Percentiles rank a stretch among this genome's conserved stretches.
Evolutionary conservation across 2,329 filamentous ascomycete genomes (phyloP).

Genomic region (Didymella pinodella): DNA sequence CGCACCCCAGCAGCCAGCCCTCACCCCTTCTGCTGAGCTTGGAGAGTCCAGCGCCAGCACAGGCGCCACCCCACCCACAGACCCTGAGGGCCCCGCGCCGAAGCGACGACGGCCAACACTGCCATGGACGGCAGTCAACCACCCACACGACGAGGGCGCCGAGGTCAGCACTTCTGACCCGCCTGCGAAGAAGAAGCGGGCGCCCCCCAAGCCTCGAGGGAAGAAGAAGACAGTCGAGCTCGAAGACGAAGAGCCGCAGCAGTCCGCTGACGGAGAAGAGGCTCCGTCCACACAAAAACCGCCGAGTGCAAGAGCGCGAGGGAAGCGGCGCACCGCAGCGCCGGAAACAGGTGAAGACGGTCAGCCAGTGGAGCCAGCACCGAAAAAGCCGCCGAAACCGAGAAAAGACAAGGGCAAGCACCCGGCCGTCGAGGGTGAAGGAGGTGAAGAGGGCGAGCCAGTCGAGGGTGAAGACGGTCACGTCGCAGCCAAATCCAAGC

Average conservation of each 20-base stretch:
- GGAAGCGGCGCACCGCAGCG: conserved; percentile 29
- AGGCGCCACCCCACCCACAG: neutral
- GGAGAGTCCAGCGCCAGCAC: neutral
- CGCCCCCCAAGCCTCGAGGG: conserved; percentile 24
- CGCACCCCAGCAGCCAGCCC: neutral
- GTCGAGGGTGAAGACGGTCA: neutral
- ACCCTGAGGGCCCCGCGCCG: conserved; percentile 12
- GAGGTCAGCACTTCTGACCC: conserved; percentile 18
- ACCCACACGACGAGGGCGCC: conserved; percentile 24
- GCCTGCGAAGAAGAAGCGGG: conserved; percentile 24
- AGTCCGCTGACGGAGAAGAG: conserved; percentile 25
- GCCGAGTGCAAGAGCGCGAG: conserved; percentile 27
- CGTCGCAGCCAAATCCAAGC: conserved; percentile 24
- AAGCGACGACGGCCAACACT: conserved; percentile 19
- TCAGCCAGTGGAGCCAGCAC: conserved; percentile 20
- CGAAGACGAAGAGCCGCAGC: conserved; percentile 11
- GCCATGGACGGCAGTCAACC: conserved; percentile 46
- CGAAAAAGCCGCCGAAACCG: conserved; percentile 43
- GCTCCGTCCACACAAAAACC: conserved; percentile 21
- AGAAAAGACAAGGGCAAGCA: conserved; percentile 36
- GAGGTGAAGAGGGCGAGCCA: conserved; percentile 21
- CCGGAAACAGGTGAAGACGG: conserved; percentile 22
- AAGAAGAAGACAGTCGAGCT: conserved; percentile 13
- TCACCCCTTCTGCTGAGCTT: neutral
- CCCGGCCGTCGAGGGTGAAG: conserved; percentile 14